Conservation (phyloP, 805 yeast species). For the Saturnispora besseyi region DNA sequence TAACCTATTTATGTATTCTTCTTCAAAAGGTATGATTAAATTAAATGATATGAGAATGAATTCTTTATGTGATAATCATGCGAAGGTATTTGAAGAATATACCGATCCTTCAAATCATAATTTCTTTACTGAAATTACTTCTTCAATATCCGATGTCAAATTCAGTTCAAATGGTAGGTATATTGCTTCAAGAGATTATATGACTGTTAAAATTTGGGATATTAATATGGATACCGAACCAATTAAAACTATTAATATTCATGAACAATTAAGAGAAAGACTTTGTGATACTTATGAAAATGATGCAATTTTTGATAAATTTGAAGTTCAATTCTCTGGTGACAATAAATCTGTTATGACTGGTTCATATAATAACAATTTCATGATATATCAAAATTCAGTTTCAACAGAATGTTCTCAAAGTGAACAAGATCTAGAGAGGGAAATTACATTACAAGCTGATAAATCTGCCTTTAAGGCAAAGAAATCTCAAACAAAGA, state of each 20-base stretch:
- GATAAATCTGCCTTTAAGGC: constrained; percentile 93
- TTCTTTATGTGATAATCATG: constrained; percentile 86
- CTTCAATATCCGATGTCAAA: constrained; percentile 87
- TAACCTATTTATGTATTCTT: constrained; percentile 89
- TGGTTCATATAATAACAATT: constrained; percentile 94
- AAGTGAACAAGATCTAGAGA: constrained; percentile 27
- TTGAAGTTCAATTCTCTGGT: constrained; percentile 92
- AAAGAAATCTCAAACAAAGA: constrained; percentile 46
- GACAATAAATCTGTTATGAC: constrained; percentile 91
- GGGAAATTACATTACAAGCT: constrained; percentile 86
- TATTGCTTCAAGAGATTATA: constrained; percentile 93
- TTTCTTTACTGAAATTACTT: constrained; percentile 94
- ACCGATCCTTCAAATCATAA: constrained; percentile 88
- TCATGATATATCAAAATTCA: constrained; percentile 91
- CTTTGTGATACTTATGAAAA: constrained; percentile 96
- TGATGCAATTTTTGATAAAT: constrained; percentile 97
- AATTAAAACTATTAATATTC: constrained; percentile 86
- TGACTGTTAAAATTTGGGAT: constrained; percentile 98
- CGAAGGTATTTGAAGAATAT: constrained; percentile 84
- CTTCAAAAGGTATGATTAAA: constrained; percentile 92
- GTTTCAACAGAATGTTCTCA: constrained; percentile 23
- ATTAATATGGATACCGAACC: constrained; percentile 95
- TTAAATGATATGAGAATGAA: constrained; percentile 94
- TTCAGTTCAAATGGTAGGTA: constrained; percentile 89
- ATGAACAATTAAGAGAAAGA: constrained; percentile 87